Conservation (phyloP, 805 yeast species). For the Kodamaea neixiangensis region DNA sequence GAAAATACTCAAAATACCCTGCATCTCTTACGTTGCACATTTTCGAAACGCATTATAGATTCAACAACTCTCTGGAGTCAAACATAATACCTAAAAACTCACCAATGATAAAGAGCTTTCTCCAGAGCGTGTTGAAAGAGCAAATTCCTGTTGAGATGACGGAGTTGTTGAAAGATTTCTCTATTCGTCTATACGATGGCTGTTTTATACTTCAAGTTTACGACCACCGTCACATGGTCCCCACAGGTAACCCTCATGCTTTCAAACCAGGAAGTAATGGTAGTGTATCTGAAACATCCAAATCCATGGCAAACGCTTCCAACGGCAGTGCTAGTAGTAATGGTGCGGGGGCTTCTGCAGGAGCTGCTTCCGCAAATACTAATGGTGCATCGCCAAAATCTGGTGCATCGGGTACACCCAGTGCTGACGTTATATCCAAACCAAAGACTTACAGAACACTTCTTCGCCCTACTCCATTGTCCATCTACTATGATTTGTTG, state of each 20-base stretch:
- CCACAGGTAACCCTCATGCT: constrained; percentile 9
- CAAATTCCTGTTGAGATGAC: constrained; percentile 87
- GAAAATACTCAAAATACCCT: constrained; percentile 73
- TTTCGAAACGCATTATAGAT: constrained; percentile 86
- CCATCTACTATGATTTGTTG: constrained; percentile 81
- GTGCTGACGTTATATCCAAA: constrained; percentile 27
- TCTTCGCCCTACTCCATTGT: constrained; percentile 75
- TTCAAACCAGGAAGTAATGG: not conserved
- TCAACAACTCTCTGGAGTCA: constrained; percentile 85
- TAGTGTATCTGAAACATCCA: not conserved
- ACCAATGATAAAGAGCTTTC: constrained; percentile 74
- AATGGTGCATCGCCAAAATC: not conserved
- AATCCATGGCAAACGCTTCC: constrained; percentile 14
- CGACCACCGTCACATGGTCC: constrained; percentile 68
- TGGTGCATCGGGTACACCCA: not conserved
- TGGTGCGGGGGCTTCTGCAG: not conserved
- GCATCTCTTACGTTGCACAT: constrained; percentile 88
- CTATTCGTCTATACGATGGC: constrained; percentile 84
- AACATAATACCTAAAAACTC: constrained; percentile 74
- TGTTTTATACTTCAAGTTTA: constrained; percentile 82
- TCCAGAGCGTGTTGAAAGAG: constrained; percentile 76
- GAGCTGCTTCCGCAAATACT: constrained; percentile 5
- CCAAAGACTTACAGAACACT: constrained; percentile 79
- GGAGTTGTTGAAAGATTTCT: constrained; percentile 86
- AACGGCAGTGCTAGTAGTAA: not conserved